phyloP scores from a whole-genome alignment of 2,329 filamentous ascomycete species.

The Colletotrichum viniferum region DNA sequence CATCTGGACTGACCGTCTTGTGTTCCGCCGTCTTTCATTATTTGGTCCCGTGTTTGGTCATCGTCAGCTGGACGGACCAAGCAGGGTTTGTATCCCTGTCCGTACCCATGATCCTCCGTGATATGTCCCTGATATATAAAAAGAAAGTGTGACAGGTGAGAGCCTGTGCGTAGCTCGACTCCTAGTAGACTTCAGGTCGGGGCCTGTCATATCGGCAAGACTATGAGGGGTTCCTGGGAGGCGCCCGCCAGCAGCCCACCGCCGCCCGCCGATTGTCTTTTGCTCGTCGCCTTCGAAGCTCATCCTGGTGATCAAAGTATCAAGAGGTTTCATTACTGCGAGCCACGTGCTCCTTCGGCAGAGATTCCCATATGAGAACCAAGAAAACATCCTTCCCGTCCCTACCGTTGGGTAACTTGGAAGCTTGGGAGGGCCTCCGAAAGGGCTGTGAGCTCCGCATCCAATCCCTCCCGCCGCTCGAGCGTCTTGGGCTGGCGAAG shows the following conservation, averaged over 20 bases:
- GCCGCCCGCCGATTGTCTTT: not conserved
- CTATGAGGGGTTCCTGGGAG: not conserved
- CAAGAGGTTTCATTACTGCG: not conserved
- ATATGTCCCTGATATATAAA: not conserved
- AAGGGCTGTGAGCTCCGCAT: constrained; percentile 6
- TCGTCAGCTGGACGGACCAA: not conserved
- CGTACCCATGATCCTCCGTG: constrained; percentile 1
- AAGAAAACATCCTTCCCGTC: not conserved
- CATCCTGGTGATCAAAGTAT: constrained; percentile 11
- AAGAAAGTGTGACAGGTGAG: constrained; percentile 12
- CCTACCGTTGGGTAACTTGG: not conserved
- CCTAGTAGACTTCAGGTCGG: not conserved
- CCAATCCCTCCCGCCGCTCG: not conserved
- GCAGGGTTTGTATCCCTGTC: constrained; percentile 18
- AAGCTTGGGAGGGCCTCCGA: not conserved
- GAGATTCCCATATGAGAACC: not conserved
- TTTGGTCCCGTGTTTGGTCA: not conserved
- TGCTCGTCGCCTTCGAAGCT: not conserved
- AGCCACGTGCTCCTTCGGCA: constrained; percentile 13
- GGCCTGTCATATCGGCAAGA: constrained; percentile 6
- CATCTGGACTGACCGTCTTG: not conserved
- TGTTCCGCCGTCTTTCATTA: not conserved
- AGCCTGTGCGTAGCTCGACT: constrained; percentile 17
- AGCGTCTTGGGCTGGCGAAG: not conserved
- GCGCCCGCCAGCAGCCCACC: not conserved